Conservation (phyloP, 257 asterid species). For the Coffea eugenioides region DNA sequence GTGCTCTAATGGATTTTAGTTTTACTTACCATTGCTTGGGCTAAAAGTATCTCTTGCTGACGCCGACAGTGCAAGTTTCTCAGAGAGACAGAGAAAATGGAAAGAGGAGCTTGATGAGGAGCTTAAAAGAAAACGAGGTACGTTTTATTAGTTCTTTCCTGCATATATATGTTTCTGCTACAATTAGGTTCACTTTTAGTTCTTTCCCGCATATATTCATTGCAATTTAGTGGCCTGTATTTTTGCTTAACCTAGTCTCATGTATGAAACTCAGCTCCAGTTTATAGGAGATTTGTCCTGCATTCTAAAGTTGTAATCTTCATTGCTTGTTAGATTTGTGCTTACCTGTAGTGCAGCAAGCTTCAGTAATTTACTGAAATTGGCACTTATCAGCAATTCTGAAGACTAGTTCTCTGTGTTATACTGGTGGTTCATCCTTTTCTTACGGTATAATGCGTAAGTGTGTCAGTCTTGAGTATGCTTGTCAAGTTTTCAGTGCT, state of each 20-base stretch:
- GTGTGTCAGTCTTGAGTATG: neutral
- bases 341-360: neutral
- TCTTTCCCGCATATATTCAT: no score
- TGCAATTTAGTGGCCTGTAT: no score
- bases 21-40: conserved; percentile 12
- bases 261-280: neutral
- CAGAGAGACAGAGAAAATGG: conserved; percentile 87
- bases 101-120: conserved; percentile 97
- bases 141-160: conserved; percentile 28
- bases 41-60: conserved; percentile 20
- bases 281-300: neutral
- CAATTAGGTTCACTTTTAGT: neutral
- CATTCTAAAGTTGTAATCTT: neutral
- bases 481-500: neutral
- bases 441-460: neutral
- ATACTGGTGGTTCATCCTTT: neutral
- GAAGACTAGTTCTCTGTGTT: neutral
- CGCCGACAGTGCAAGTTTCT: conserved; percentile 44
- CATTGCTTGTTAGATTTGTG: neutral
- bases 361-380: neutral
- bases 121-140: conserved; percentile 85
- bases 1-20: conserved; percentile 10
- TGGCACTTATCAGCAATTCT: neutral
- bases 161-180: neutral
- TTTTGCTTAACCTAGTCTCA: neutral